Conservation (phyloP, 225 moss, liverwort and hornwort genomes). For the Marchantia polymorpha region DNA sequence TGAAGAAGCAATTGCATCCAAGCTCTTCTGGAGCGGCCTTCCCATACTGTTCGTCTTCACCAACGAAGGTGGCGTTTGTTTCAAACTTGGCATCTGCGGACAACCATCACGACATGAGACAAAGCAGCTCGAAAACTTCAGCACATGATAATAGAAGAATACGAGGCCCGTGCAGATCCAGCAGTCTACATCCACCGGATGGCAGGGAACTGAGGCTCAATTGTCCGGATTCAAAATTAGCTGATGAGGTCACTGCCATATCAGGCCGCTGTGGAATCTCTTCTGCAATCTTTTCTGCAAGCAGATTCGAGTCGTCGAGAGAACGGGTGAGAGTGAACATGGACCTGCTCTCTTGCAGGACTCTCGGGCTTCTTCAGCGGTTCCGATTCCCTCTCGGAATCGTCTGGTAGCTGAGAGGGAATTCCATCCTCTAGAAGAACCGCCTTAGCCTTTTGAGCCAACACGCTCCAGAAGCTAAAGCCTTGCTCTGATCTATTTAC, state of each 20-base stretch:
- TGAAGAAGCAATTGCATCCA: constrained; percentile 94
- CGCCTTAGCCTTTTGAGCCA: constrained; percentile 69
- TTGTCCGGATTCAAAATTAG: not conserved
- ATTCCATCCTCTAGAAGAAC: constrained; percentile 74
- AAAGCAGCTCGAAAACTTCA: not conserved
- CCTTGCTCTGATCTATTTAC: constrained; percentile 47
- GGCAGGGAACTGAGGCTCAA: not conserved
- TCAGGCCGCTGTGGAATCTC: no score
- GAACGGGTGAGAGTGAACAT: not conserved
- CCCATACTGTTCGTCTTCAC: constrained; percentile 29
- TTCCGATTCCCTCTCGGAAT: constrained; percentile 3
- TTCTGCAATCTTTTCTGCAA: not conserved
- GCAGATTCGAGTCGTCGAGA: not conserved
- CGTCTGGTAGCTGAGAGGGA: constrained; percentile 15
- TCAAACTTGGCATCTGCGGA: constrained; percentile 16
- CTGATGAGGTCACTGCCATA: not conserved
- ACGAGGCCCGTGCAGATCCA: not conserved
- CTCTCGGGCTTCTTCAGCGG: constrained; percentile 18
- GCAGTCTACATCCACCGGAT: not conserved
- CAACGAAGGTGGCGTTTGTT: constrained; percentile 7
- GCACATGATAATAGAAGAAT: not conserved
- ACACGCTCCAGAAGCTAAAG: constrained; percentile 82
- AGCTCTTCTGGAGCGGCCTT: constrained; percentile 64
- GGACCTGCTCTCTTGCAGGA: constrained; percentile 31
- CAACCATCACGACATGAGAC: not conserved